These are phyloP conservation scores for Aspergillus aculeatinus DNA, from an alignment of 2,329 filamentous ascomycete species.

Conservation along the genomic window DNA sequence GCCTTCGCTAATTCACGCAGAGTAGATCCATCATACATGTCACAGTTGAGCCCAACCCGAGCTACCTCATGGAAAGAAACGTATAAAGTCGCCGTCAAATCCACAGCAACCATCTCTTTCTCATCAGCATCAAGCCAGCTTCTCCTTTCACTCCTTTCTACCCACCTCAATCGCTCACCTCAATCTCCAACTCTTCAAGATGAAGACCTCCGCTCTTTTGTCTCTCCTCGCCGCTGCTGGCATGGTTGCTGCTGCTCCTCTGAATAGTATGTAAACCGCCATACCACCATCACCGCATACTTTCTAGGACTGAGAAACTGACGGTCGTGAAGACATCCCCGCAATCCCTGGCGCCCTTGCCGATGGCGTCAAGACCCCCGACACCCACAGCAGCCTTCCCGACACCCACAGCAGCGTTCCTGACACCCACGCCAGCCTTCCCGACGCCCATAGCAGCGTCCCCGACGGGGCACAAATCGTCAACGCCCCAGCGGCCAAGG, in stretches of 20 bases:
- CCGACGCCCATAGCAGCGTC: no score
- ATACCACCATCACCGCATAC: no score
- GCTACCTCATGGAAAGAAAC: neutral
- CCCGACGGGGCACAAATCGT: no score
- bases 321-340: no score
- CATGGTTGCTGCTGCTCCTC: neutral
- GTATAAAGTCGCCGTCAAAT: neutral
- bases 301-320: no score
- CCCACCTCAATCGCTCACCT: neutral
- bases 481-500: no score
- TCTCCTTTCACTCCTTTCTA: neutral
- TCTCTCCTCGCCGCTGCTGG: constrained; percentile 7
- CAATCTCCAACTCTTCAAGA: neutral
- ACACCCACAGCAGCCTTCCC: no score
- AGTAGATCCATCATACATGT: neutral
- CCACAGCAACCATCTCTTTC: neutral
- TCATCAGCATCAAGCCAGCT: constrained; percentile 4
- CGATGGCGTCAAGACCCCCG: no score
- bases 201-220: constrained; percentile 8
- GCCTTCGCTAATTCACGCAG: neutral
- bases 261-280: neutral
- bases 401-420: no score
- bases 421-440: no score
- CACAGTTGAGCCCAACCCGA: neutral
- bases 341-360: no score